These are phyloP conservation scores for Colletotrichum endophyticum DNA, from an alignment of 2,329 filamentous ascomycete species.

Conservation along the genomic window DNA sequence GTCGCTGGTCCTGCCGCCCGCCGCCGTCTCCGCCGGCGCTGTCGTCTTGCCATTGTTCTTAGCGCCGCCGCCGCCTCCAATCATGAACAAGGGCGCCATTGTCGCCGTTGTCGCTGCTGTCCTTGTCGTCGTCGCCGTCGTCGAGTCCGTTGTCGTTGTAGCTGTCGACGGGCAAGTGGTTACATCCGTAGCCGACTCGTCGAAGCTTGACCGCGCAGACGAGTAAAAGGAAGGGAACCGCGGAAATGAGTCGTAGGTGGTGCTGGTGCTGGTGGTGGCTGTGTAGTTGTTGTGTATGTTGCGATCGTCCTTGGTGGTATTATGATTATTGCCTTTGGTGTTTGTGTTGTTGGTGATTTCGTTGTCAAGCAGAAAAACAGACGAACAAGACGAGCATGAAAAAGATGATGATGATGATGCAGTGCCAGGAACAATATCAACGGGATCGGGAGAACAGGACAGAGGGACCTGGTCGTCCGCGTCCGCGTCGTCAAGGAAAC, in stretches of 20 bases:
- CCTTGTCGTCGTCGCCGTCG: background rate
- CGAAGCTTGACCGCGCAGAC: background rate
- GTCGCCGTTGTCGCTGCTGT: background rate
- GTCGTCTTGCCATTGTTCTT: background rate
- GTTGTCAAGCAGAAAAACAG: background rate
- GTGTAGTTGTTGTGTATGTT: background rate
- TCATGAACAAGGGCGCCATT: constrained; percentile 12
- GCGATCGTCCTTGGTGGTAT: background rate
- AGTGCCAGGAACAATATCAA: background rate
- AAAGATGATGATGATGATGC: background rate
- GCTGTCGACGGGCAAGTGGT: background rate
- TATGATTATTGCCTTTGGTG: background rate
- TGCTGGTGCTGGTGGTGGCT: background rate
- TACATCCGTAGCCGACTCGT: background rate
- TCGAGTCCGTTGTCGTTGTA: background rate
- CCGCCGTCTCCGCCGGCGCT: background rate
- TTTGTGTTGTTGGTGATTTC: background rate
- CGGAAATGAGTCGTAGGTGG: background rate
- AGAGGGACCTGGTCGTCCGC: background rate
- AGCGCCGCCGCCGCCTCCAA: background rate
- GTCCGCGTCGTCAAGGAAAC: constrained; percentile 20
- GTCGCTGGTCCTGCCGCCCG: background rate
- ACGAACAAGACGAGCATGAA: background rate
- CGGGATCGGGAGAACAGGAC: background rate
- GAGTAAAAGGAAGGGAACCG: background rate